These are phyloP conservation scores for Cerrena zonata DNA, from an alignment of 1,284 basidiomycete genomes.

Conservation along the genomic window DNA sequence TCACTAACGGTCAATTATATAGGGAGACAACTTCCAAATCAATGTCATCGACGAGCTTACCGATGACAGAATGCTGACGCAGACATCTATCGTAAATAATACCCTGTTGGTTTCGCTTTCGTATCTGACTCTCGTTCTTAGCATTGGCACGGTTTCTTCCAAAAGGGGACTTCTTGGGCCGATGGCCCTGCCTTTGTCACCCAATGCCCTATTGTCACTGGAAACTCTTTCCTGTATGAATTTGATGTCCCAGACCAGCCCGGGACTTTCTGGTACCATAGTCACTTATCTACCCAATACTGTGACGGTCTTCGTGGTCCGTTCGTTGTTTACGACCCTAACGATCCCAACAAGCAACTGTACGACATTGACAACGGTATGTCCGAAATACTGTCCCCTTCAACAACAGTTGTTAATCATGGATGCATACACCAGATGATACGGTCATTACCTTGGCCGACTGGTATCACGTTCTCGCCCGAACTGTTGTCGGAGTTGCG, in stretches of 20 bases:
- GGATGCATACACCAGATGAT: slow-evolving; percentile 11
- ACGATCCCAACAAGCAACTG: slow-evolving; percentile 30
- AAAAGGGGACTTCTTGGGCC: slow-evolving; percentile 24
- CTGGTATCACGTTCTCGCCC: slow-evolving; percentile 18
- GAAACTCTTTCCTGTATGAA: slow-evolving; percentile 37
- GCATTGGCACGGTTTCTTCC: slow-evolving; percentile 34
- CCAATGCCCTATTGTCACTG: slow-evolving; percentile 46
- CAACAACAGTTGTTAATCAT: background rate
- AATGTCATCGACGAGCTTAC: slow-evolving; percentile 31
- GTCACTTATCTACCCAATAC: slow-evolving; percentile 16
- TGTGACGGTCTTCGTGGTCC: slow-evolving; percentile 26
- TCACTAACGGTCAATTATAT: background rate
- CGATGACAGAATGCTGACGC: slow-evolving; percentile 28
- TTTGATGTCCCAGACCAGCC: slow-evolving; percentile 26
- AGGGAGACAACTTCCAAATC: slow-evolving; percentile 24
- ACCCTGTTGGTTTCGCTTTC: too few relatives aligned
- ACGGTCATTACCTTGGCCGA: slow-evolving; percentile 21
- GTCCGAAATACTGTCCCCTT: background rate
- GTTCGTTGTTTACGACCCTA: slow-evolving; percentile 33
- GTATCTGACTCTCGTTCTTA: slow-evolving; percentile 9
- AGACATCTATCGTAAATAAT: slow-evolving; percentile 30
- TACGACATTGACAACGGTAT: slow-evolving; percentile 38
- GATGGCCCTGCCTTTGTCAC: slow-evolving; percentile 33
- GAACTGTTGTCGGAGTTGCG: slow-evolving; percentile 1
- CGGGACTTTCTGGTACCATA: slow-evolving; percentile 25